These are phyloP conservation scores for Coemansia sp. DNA, from an alignment of 192 early-diverging fungal genomes.

Conservation along the genomic window DNA sequence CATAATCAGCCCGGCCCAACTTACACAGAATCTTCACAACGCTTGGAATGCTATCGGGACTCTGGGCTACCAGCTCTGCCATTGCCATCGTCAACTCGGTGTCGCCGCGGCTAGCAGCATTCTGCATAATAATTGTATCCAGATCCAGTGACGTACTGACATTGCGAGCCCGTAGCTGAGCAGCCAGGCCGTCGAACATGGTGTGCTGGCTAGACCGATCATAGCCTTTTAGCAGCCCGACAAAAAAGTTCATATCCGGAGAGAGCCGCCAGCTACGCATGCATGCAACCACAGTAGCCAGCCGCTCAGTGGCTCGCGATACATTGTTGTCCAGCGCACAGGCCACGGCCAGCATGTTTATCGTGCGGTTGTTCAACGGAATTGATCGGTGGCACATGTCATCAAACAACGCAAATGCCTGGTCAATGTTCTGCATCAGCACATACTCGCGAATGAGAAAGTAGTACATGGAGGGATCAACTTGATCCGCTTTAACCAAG, in stretches of 20 bases:
- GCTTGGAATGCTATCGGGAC: conserved; percentile 1
- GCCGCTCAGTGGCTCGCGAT: conserved; percentile 7
- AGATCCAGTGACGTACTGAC: conserved; percentile 9
- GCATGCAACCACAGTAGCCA: conserved; percentile 21
- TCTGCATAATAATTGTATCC: conserved; percentile 21
- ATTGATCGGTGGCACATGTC: conserved; percentile 13
- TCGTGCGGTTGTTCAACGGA: not conserved
- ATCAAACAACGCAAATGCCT: conserved; percentile 35
- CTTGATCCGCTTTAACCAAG: conserved; percentile 11
- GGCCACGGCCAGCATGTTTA: conserved; percentile 21
- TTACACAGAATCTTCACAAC: conserved; percentile 21
- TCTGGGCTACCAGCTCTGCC: conserved; percentile 7
- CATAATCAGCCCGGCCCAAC: not conserved
- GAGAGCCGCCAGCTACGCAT: conserved; percentile 35
- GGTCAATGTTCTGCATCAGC: conserved; percentile 16
- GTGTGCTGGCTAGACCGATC: conserved; percentile 24
- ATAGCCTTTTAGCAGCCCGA: conserved; percentile 37
- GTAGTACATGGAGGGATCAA: conserved; percentile 18
- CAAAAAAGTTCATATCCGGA: conserved; percentile 24
- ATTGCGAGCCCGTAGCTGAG: conserved; percentile 17
- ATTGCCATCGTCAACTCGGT: conserved; percentile 1
- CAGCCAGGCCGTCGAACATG: conserved; percentile 39
- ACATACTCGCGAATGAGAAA: conserved; percentile 29
- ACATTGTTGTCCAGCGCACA: conserved; percentile 19
- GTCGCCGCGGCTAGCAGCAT: conserved; percentile 22